Conservation (phyloP, 768 basidiomycete genomes). For the Tephrocybe rancida region DNA sequence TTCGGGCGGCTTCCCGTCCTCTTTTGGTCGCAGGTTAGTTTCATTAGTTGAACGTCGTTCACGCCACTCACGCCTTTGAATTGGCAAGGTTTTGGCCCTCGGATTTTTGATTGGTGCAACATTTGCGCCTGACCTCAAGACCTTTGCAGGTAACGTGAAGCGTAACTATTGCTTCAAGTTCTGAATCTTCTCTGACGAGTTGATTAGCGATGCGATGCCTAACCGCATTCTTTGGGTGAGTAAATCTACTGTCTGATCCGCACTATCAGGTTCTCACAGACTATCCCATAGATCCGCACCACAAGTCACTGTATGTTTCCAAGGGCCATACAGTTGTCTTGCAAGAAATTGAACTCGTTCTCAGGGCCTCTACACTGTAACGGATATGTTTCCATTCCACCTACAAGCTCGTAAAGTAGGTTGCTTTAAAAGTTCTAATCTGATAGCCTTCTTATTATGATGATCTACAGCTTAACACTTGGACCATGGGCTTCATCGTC, state of each 20-base stretch:
- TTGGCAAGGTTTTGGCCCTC: conserved; percentile 44
- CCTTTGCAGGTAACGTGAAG: conserved; percentile 35
- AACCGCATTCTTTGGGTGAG: conserved; percentile 34
- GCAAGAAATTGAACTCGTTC: not conserved
- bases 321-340: not conserved
- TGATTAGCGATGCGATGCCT: conserved; percentile 33
- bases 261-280: not conserved
- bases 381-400: conserved; percentile 63
- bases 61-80: not conserved
- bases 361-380: conserved; percentile 50
- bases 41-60: not conserved
- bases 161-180: not conserved
- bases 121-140: conserved; percentile 50
- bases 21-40: conserved; percentile 55
- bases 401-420: conserved; percentile 54
- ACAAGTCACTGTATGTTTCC: conserved; percentile 42
- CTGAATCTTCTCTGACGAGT: not conserved
- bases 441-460: not conserved
- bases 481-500: conserved; percentile 75
- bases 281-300: conserved; percentile 42
- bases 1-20: conserved; percentile 62
- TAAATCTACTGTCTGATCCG: conserved; percentile 4
- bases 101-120: conserved; percentile 55
- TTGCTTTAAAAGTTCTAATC: not conserved
- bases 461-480: conserved; percentile 54